phyloP scores from a whole-genome alignment of 2,329 filamentous ascomycete species.

The Tympanopsis confertula region DNA sequence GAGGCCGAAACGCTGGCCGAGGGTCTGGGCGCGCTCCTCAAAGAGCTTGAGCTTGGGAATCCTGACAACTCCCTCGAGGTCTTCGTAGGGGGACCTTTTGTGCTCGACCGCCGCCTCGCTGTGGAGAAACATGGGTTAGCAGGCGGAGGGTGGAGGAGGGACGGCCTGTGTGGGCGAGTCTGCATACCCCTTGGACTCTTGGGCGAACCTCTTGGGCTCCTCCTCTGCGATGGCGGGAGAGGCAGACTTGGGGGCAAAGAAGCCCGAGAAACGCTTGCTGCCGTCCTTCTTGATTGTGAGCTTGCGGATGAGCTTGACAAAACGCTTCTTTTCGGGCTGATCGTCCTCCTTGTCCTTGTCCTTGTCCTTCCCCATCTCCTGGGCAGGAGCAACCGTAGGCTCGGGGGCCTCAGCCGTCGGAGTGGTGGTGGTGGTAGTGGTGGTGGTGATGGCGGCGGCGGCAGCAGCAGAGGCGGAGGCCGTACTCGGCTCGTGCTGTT shows the following conservation, averaged over 20 bases:
- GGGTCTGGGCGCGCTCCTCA: slow-evolving; percentile 42
- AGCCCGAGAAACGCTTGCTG: not conserved
- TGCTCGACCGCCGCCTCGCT: too few species aligned
- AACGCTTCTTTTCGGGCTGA: not conserved
- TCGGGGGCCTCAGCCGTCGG: not conserved
- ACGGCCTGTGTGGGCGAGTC: too few species aligned
- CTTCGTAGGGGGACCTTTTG: slow-evolving; percentile 5
- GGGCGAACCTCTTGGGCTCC: too few species aligned
- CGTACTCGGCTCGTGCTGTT: too few species aligned
- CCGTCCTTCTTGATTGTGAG: not conserved
- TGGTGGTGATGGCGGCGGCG: too few species aligned
- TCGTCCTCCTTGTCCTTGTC: not conserved
- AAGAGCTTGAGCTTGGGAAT: slow-evolving; percentile 37
- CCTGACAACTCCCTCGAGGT: slow-evolving; percentile 16
- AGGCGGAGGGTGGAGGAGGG: too few species aligned
- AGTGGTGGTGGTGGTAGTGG: too few species aligned
- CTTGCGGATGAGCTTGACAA: not conserved
- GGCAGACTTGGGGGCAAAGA: too few species aligned
- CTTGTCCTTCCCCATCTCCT: not conserved
- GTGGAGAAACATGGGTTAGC: too few species aligned
- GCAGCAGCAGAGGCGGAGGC: too few species aligned
- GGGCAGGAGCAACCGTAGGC: not conserved
- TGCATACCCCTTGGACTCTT: too few species aligned
- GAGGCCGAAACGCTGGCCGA: slow-evolving; percentile 41
- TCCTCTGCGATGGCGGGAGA: too few species aligned